Percentiles rank a stretch among this genome's conserved stretches.
phyloP scores from a whole-genome alignment of 805 yeast genomes.

The Starmerella apis region DNA sequence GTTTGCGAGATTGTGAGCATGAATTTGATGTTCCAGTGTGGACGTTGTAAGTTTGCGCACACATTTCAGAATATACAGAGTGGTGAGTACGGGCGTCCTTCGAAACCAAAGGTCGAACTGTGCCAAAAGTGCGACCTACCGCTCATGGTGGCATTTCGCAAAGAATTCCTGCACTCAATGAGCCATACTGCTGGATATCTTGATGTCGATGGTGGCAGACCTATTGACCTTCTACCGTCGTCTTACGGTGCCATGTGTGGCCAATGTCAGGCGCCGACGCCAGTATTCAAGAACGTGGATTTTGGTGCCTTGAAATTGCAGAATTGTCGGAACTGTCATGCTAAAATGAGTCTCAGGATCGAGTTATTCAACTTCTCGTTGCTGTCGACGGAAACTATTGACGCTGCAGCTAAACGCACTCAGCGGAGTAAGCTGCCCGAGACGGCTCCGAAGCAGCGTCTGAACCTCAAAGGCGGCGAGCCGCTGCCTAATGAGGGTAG shows the following conservation, averaged over 20 bases:
- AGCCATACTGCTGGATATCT: constrained; percentile 32
- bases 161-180: constrained; percentile 32
- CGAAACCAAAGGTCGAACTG: constrained; percentile 28
- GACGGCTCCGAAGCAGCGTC: constrained; percentile 25
- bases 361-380: constrained; percentile 31
- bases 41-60: constrained; percentile 32
- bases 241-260: constrained; percentile 33
- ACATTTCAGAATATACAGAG: constrained; percentile 31
- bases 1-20: constrained; percentile 31
- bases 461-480: constrained; percentile 32
- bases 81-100: constrained; percentile 30
- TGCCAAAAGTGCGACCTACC: constrained; percentile 33
- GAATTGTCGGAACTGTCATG: constrained; percentile 33
- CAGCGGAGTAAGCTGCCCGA: constrained; percentile 14
- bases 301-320: constrained; percentile 29
- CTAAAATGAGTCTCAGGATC: constrained; percentile 30
- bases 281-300: constrained; percentile 30
- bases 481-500: constrained; percentile 34
- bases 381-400: constrained; percentile 28
- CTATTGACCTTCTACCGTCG: constrained; percentile 33
- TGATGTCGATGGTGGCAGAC: constrained; percentile 34
- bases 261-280: constrained; percentile 29
- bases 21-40: constrained; percentile 32
- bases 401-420: constrained; percentile 13
- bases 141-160: constrained; percentile 32